Conservation (phyloP, 192 early-diverging fungal genomes). For the Jimgerdemannia lactiflua region DNA sequence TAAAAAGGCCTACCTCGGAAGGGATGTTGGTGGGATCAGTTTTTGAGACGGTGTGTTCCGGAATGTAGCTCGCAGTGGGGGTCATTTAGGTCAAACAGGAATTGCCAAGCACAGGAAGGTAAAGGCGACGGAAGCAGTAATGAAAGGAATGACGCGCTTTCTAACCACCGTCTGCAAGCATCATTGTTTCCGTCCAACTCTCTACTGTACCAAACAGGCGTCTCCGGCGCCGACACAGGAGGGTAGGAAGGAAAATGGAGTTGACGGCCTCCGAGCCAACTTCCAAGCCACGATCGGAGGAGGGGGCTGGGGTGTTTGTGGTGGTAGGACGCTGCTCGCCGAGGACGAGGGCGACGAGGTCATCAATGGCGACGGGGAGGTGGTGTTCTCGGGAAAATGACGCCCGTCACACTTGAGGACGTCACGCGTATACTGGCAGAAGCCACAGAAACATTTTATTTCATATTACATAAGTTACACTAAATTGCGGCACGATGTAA, state of each 20-base stretch:
- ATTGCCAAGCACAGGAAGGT: neutral
- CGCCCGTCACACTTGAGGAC: too few relatives aligned
- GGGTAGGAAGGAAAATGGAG: slow-evolving; percentile 18
- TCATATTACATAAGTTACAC: too few relatives aligned
- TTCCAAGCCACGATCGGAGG: slow-evolving; percentile 46
- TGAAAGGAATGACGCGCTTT: neutral
- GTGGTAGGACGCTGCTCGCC: slow-evolving; percentile 59
- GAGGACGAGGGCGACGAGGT: slow-evolving; percentile 81
- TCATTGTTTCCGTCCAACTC: neutral
- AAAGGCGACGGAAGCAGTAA: too few relatives aligned
- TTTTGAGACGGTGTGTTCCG: slow-evolving; percentile 69
- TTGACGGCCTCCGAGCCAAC: slow-evolving; percentile 34
- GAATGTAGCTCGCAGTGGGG: slow-evolving; percentile 25
- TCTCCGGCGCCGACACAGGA: neutral
- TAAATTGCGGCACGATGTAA: too few relatives aligned
- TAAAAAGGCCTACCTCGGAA: slow-evolving; percentile 56
- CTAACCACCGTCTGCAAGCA: neutral
- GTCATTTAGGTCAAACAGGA: slow-evolving; percentile 11
- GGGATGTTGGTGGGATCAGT: slow-evolving; percentile 84
- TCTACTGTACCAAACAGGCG: neutral
- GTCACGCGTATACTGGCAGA: too few relatives aligned
- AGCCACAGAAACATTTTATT: too few relatives aligned
- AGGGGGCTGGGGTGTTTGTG: slow-evolving; percentile 26
- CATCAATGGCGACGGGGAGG: slow-evolving; percentile 91
- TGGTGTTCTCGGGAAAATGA: too few relatives aligned